Percentiles rank a stretch among this genome's conserved stretches.
phyloP scores from a whole-genome alignment of 257 asterid genomes.

The Solanum bulbocastanum region DNA sequence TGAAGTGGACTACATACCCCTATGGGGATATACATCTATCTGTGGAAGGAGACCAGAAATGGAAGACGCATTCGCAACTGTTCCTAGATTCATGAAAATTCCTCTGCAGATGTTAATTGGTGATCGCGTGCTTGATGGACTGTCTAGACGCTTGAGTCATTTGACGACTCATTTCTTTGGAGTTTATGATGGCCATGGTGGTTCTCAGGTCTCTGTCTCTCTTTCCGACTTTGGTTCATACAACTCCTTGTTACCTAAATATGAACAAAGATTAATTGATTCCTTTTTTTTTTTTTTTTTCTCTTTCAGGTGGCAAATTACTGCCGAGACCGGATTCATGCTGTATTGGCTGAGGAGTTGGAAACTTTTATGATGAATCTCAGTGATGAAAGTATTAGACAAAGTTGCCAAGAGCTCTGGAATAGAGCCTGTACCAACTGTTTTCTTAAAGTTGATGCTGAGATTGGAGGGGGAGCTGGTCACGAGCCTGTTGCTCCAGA shows the following conservation, averaged over 20 bases:
- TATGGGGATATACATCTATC: slow-evolving; percentile 73
- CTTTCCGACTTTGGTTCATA: neutral
- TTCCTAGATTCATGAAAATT: slow-evolving; percentile 64
- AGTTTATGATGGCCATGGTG: slow-evolving; percentile 98
- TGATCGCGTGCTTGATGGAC: slow-evolving; percentile 42
- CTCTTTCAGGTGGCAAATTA: slow-evolving; percentile 74
- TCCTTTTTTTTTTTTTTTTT: neutral
- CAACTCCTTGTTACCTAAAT: neutral
- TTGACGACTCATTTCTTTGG: slow-evolving; percentile 85
- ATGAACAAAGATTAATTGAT: neutral
- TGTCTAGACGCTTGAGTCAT: slow-evolving; percentile 43
- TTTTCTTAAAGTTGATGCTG: slow-evolving; percentile 80
- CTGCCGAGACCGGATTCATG: slow-evolving; percentile 71
- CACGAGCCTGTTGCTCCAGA: slow-evolving; percentile 70
- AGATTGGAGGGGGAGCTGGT: slow-evolving; percentile 45
- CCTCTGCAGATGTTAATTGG: slow-evolving; percentile 59
- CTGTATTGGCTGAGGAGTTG: slow-evolving; percentile 60
- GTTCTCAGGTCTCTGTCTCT: slow-evolving; percentile 56
- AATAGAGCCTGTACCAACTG: slow-evolving; percentile 53
- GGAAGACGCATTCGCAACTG: slow-evolving; percentile 69
- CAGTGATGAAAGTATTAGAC: slow-evolving; percentile 14
- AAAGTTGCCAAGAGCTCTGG: slow-evolving; percentile 55
- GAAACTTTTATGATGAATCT: slow-evolving; percentile 21
- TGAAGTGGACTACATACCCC: slow-evolving; percentile 76
- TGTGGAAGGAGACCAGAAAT: slow-evolving; percentile 95